phyloP scores from a whole-genome alignment of 805 yeast species.

The Lipomyces mesembrius region DNA sequence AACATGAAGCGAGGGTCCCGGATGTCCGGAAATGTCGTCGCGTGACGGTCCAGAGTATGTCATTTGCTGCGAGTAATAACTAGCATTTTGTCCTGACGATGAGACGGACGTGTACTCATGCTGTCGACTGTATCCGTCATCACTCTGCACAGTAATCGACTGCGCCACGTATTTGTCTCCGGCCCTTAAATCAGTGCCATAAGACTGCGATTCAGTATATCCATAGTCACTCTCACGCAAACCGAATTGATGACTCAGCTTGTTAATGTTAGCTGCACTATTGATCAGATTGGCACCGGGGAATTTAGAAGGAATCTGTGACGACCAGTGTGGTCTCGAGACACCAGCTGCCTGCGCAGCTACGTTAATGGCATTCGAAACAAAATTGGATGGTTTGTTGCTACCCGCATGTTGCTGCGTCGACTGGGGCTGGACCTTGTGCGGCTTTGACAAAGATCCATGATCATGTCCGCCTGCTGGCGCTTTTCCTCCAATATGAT shows the following conservation, averaged over 20 bases:
- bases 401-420: neutral
- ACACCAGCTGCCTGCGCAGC: conserved; percentile 15
- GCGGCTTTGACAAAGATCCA: conserved; percentile 1
- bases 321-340: conserved; percentile 6
- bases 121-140: neutral
- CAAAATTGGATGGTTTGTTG: neutral
- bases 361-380: neutral
- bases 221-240: conserved; percentile 8
- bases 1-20: neutral
- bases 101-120: neutral
- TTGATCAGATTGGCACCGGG: neutral
- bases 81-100: neutral
- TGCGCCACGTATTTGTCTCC: neutral
- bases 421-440: conserved; percentile 12
- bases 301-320: neutral
- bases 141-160: neutral
- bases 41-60: neutral
- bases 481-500: conserved; percentile 29
- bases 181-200: neutral
- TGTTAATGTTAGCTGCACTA: neutral
- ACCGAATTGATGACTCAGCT: neutral
- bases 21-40: neutral
- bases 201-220: neutral
- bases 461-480: conserved; percentile 17
- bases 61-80: neutral